Conservation (phyloP, 768 basidiomycete genomes). For the Pluteus cervinus region DNA sequence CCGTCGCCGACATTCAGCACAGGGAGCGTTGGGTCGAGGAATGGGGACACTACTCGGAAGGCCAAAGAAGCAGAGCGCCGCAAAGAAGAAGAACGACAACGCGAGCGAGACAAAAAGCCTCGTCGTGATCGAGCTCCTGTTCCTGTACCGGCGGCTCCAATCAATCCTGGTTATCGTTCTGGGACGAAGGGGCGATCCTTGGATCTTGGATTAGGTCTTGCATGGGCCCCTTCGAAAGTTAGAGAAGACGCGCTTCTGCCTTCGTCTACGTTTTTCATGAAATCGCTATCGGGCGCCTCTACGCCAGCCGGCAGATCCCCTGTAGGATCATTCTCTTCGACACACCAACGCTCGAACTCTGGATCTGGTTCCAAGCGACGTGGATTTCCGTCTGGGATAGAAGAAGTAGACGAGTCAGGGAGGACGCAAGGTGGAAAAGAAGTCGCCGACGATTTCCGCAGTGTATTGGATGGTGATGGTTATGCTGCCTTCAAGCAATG, state of each 20-base stretch:
- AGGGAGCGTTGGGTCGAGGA: slow-evolving; percentile 17
- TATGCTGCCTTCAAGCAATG: slow-evolving; percentile 58
- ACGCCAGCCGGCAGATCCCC: too few species aligned
- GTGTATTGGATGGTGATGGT: slow-evolving; percentile 37
- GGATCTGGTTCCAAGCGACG: slow-evolving; percentile 19
- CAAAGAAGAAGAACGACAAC: slow-evolving; percentile 20
- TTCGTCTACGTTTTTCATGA: slow-evolving; percentile 31
- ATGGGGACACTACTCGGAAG: slow-evolving; percentile 13
- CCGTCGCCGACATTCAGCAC: slow-evolving; percentile 40
- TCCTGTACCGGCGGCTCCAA: slow-evolving; percentile 23
- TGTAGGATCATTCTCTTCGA: too few species aligned
- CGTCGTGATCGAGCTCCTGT: slow-evolving; percentile 27
- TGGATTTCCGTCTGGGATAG: too few species aligned
- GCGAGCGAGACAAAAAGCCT: slow-evolving; percentile 16
- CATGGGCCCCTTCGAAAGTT: slow-evolving; percentile 68
- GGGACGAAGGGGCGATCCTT: slow-evolving; percentile 63
- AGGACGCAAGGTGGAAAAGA: slow-evolving; percentile 35
- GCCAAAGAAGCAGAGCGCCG: slow-evolving; percentile 21
- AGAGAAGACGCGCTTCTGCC: slow-evolving; percentile 63
- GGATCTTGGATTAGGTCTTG: slow-evolving; percentile 61
- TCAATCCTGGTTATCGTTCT: slow-evolving; percentile 33
- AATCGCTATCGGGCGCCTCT: too few species aligned
- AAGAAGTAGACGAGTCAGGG: too few species aligned
- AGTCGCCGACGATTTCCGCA: slow-evolving; percentile 42
- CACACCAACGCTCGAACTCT: too few species aligned